A percentile compares a stretch with the other conserved stretches of the same genome.
phyloP scores from a whole-genome alignment of 2,329 filamentous ascomycete species.

The Anthostomella pinea region DNA sequence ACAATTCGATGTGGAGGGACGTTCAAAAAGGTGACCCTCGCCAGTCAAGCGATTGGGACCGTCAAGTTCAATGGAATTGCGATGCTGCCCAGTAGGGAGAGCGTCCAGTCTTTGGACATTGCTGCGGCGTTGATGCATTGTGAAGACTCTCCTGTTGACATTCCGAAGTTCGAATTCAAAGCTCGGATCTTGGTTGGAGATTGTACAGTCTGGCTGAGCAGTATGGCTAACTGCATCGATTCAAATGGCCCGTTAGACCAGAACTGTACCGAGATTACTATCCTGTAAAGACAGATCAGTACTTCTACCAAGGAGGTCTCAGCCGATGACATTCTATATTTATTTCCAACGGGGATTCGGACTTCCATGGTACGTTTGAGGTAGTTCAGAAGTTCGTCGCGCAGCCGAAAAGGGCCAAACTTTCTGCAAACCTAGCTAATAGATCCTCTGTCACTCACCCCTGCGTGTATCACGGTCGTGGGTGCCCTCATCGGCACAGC shows the following conservation, averaged over 20 bases:
- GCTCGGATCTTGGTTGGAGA: not conserved
- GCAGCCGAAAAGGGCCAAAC: no score
- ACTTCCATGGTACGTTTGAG: no score
- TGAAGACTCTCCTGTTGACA: not conserved
- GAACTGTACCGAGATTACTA: no score
- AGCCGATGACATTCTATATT: no score
- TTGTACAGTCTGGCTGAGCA: not conserved
- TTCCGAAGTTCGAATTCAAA: not conserved
- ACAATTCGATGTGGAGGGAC: not conserved
- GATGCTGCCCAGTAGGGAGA: not conserved
- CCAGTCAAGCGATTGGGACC: not conserved
- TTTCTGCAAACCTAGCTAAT: no score
- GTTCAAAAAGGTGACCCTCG: not conserved
- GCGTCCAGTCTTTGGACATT: not conserved
- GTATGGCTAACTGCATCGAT: not conserved
- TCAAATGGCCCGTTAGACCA: not conserved
- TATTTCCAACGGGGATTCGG: no score
- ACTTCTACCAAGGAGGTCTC: no score
- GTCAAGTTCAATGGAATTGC: not conserved
- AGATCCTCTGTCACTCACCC: no score
- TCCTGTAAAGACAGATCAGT: no score
- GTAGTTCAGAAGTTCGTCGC: no score
- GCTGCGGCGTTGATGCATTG: not conserved
- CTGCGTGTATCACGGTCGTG: no score
- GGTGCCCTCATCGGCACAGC: no score